A percentile compares a stretch with the other conserved stretches of the same genome.
Evolutionary conservation across 768 basidiomycete species (phyloP).

Genomic region (Wakefieldia striispora): DNA sequence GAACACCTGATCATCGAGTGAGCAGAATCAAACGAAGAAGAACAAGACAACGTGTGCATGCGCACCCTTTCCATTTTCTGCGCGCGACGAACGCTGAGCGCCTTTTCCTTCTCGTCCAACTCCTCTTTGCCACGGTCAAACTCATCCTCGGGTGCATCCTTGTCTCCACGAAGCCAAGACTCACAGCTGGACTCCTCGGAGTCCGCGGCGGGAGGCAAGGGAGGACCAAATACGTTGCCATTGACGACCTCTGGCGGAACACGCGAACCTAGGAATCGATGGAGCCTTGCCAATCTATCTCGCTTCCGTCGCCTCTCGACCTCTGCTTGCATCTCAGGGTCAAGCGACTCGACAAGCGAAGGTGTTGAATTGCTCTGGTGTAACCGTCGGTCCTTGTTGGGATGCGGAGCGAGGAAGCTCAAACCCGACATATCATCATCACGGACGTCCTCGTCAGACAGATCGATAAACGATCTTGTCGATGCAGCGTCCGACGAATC

Average conservation of each 20-base stretch:
- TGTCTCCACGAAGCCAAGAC: conserved; percentile 46
- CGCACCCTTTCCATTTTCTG: conserved; percentile 86
- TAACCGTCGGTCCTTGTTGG: conserved; percentile 20
- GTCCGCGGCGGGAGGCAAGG: conserved; percentile 32
- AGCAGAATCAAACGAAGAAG: not conserved
- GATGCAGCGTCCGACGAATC: conserved; percentile 25
- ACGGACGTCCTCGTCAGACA: conserved; percentile 58
- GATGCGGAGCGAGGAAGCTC: conserved; percentile 28
- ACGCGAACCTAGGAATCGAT: conserved; percentile 82
- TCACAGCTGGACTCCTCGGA: conserved; percentile 33
- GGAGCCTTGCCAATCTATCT: conserved; percentile 75
- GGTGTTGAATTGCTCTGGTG: conserved; percentile 40
- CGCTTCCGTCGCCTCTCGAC: conserved; percentile 66
- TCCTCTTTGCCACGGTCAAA: conserved; percentile 68
- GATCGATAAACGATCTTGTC: conserved; percentile 54
- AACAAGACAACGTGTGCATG: not conserved
- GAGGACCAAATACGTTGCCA: conserved; percentile 37
- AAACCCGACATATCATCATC: conserved; percentile 34
- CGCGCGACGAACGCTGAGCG: conserved; percentile 74
- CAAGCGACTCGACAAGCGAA: conserved; percentile 48
- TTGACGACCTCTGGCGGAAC: conserved; percentile 71
- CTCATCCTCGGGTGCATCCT: conserved; percentile 48
- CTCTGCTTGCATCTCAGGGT: conserved; percentile 54
- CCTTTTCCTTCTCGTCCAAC: conserved; percentile 70
- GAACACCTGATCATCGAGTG: conserved; percentile 55